phyloP scores from a whole-genome alignment of 768 basidiomycete genomes.

The Leccinum rimulosum region DNA sequence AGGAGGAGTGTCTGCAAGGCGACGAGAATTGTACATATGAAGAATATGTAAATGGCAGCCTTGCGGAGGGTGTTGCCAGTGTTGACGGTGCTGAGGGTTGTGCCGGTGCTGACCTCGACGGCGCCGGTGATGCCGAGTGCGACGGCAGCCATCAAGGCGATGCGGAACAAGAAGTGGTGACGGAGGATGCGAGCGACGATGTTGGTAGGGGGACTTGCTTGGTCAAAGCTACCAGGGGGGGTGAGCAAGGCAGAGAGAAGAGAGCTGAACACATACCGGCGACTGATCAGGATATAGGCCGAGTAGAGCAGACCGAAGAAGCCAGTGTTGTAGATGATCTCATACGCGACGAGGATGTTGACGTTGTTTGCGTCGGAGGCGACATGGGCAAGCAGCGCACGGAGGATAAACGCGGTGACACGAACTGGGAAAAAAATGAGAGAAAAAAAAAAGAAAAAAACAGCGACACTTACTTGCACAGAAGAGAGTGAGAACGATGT shows the following conservation, averaged over 20 bases:
- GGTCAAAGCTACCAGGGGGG: slow-evolving; percentile 8
- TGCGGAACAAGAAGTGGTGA: slow-evolving; percentile 22
- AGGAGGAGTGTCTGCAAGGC: slow-evolving; percentile 18
- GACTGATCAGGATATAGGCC: slow-evolving; percentile 28
- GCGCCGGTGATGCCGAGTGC: slow-evolving; percentile 29
- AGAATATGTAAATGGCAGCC: slow-evolving; percentile 30
- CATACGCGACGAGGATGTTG: slow-evolving; percentile 26
- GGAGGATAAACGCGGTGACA: slow-evolving; percentile 18
- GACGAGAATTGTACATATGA: slow-evolving; percentile 25
- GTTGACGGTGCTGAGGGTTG: slow-evolving; percentile 1
- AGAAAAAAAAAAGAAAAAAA: fast-evolving
- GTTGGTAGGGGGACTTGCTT: slow-evolving; percentile 16
- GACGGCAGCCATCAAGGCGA: slow-evolving; percentile 26
- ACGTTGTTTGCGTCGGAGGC: slow-evolving; percentile 20
- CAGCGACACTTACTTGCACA: slow-evolving; percentile 22
- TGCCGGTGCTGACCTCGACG: slow-evolving; percentile 11
- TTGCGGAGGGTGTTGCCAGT: slow-evolving; percentile 27
- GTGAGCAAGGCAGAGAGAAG: background rate
- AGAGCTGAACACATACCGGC: slow-evolving; percentile 22
- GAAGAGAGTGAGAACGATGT: slow-evolving; percentile 25
- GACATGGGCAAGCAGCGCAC: slow-evolving; percentile 15
- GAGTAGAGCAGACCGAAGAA: slow-evolving; percentile 34
- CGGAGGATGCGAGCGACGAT: slow-evolving; percentile 18
- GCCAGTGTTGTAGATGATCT: slow-evolving; percentile 34
- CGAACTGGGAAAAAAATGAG: slow-evolving; percentile 9